These are phyloP conservation scores for Cytospora schulzeri DNA, from an alignment of 2,329 filamentous ascomycete species.

Conservation along the genomic window DNA sequence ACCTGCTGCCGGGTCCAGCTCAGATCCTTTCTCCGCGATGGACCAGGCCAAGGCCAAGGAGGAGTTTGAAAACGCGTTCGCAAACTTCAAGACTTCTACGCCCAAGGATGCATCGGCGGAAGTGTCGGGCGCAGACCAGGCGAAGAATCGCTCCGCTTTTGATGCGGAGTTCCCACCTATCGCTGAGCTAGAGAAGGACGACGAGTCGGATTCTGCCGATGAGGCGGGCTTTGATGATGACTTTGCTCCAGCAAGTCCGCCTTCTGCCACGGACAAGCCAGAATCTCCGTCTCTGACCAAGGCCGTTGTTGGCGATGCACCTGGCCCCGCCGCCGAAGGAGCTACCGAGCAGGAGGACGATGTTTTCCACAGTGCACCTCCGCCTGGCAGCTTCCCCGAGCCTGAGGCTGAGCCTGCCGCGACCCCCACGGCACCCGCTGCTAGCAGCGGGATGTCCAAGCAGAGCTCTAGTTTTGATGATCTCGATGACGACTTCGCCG, in stretches of 20 bases:
- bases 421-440: constrained; percentile 37
- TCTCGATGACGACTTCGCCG: constrained; percentile 79
- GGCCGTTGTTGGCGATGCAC: constrained; percentile 35
- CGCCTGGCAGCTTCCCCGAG: constrained; percentile 30
- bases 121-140: constrained; percentile 40
- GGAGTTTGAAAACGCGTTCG: constrained; percentile 85
- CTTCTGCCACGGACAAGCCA: constrained; percentile 35
- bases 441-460: constrained; percentile 38
- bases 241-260: constrained; percentile 69
- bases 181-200: constrained; percentile 78
- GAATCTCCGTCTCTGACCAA: constrained; percentile 35
- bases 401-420: constrained; percentile 35
- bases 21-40: constrained; percentile 55
- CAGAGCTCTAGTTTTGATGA: constrained; percentile 68
- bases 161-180: constrained; percentile 90
- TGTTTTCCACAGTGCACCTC: constrained; percentile 43
- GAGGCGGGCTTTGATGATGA: constrained; percentile 92
- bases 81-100: constrained; percentile 63
- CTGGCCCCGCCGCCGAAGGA: constrained; percentile 20
- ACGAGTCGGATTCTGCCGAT: constrained; percentile 80
- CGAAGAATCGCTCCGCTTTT: constrained; percentile 55
- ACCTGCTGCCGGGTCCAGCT: constrained; percentile 27
- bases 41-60: constrained; percentile 68
- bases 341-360: constrained; percentile 39
- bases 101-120: constrained; percentile 49